Conservation (phyloP, 1,284 basidiomycete genomes). For the Boletus calvinii region DNA sequence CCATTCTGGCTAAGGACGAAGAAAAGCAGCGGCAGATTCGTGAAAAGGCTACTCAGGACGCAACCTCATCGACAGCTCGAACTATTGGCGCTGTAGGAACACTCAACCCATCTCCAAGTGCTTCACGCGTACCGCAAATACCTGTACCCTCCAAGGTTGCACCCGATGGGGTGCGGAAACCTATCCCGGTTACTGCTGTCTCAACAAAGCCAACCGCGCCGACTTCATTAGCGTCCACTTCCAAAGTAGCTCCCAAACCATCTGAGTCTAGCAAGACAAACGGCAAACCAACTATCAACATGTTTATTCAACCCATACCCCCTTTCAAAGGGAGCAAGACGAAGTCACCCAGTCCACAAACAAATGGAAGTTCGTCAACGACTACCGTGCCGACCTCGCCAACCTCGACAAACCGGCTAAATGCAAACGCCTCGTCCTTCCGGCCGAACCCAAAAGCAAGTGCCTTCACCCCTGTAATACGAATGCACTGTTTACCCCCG, state of each 20-base stretch:
- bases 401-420: slow-evolving; percentile 51
- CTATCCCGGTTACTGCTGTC: slow-evolving; percentile 33
- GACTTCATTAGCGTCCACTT: slow-evolving; percentile 29
- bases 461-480: slow-evolving; percentile 67
- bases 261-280: slow-evolving; percentile 32
- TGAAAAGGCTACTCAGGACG: slow-evolving; percentile 73
- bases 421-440: slow-evolving; percentile 77
- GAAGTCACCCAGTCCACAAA: slow-evolving; percentile 34
- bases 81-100: slow-evolving; percentile 52
- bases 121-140: slow-evolving; percentile 34
- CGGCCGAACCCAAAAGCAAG: slow-evolving; percentile 81
- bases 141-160: slow-evolving; percentile 26
- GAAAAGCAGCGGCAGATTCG: slow-evolving; percentile 81
- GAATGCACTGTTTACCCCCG: slow-evolving; percentile 19
- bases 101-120: slow-evolving; percentile 37
- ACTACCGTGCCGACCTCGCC: slow-evolving; percentile 43
- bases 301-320: slow-evolving; percentile 88
- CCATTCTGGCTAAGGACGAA: slow-evolving; percentile 88
- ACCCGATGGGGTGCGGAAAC: slow-evolving; percentile 32
- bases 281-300: slow-evolving; percentile 43
- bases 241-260: slow-evolving; percentile 34
- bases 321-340: slow-evolving; percentile 77
- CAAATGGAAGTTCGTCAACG: slow-evolving; percentile 31
- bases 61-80: slow-evolving; percentile 60
- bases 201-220: slow-evolving; percentile 37